Percentiles rank a stretch among this genome's conserved stretches.
Conservation (phyloP, 768 basidiomycete genomes). For the Pulveroboletus sp. region DNA sequence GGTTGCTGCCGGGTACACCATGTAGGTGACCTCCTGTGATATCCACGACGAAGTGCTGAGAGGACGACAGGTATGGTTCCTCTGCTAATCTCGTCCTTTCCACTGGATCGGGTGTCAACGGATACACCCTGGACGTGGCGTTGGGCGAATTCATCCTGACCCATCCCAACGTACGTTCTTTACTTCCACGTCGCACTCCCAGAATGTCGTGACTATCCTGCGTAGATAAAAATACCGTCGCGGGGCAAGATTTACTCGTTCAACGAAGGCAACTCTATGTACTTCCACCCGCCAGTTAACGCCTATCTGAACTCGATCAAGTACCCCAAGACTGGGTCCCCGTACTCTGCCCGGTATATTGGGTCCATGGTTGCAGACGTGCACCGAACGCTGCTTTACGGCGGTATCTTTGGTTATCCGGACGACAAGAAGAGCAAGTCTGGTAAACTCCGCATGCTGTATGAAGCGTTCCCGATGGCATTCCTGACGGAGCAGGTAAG, state of each 20-base stretch:
- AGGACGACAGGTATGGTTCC: slow-evolving; percentile 68
- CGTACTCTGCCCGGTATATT: slow-evolving; percentile 91
- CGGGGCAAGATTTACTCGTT: slow-evolving; percentile 99
- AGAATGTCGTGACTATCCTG: background rate
- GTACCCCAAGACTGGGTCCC: slow-evolving; percentile 68
- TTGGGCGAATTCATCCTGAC: slow-evolving; percentile 99
- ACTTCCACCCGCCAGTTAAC: slow-evolving; percentile 79
- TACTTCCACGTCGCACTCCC: background rate
- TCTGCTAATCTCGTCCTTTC: slow-evolving; percentile 95
- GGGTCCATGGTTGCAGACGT: slow-evolving; percentile 99
- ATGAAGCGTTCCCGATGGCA: slow-evolving; percentile 98
- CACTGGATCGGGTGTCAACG: slow-evolving; percentile 94
- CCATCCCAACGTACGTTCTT: slow-evolving; percentile 74
- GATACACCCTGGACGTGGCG: slow-evolving; percentile 93
- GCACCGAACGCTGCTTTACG: slow-evolving; percentile 92
- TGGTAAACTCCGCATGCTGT: slow-evolving; percentile 91
- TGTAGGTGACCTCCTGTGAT: slow-evolving; percentile 47
- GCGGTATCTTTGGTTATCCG: slow-evolving; percentile 98
- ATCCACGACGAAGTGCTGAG: slow-evolving; percentile 8
- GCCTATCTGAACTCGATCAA: slow-evolving; percentile 91
- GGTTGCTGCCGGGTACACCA: slow-evolving; percentile 98
- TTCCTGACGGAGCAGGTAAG: slow-evolving; percentile 87
- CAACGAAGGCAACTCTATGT: slow-evolving; percentile 97
- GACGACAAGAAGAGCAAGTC: slow-evolving; percentile 96
- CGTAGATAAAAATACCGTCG: slow-evolving; percentile 82